phyloP scores from a whole-genome alignment of 495 filamentous ascomycete genomes.

The Bacidia gigantensis region DNA sequence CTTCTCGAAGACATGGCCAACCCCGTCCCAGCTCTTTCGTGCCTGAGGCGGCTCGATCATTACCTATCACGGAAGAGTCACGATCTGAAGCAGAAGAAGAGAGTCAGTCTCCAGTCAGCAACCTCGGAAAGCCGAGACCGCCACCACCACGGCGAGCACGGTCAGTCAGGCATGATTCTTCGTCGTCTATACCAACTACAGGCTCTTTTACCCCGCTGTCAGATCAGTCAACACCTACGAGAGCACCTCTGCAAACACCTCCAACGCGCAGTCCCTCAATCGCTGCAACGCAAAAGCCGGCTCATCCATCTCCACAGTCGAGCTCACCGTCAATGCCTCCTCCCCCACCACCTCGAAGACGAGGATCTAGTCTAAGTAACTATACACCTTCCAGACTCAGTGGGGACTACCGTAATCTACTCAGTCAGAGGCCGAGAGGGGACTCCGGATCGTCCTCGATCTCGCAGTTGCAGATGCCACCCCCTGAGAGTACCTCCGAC shows the following conservation, averaged over 20 bases:
- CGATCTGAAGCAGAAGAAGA: background rate
- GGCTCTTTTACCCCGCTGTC: constrained; percentile 13
- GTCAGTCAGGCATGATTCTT: constrained; percentile 25
- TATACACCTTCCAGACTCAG: constrained; percentile 21
- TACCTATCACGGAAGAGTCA: constrained; percentile 9
- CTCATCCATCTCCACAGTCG: constrained; percentile 4
- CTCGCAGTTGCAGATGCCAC: constrained; percentile 7
- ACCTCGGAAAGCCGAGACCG: constrained; percentile 28
- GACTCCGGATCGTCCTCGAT: constrained; percentile 16
- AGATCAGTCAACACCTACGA: constrained; percentile 8
- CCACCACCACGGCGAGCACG: constrained; percentile 35
- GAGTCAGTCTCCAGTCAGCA: constrained; percentile 13
- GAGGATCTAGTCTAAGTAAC: constrained; percentile 40
- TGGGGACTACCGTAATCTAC: constrained; percentile 16
- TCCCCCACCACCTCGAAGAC: constrained; percentile 45
- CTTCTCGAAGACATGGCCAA: constrained; percentile 33
- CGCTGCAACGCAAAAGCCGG: constrained; percentile 16
- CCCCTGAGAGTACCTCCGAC: constrained; percentile 11
- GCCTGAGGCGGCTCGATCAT: constrained; percentile 15
- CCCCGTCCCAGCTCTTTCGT: constrained; percentile 32
- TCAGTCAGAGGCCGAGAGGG: constrained; percentile 18
- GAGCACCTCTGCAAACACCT: constrained; percentile 23
- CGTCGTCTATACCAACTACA: constrained; percentile 12
- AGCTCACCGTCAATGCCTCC: constrained; percentile 27
- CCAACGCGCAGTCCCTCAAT: constrained; percentile 25